Conservation (phyloP, 106 monocot genomes). For the Ottelia alismoides region DNA sequence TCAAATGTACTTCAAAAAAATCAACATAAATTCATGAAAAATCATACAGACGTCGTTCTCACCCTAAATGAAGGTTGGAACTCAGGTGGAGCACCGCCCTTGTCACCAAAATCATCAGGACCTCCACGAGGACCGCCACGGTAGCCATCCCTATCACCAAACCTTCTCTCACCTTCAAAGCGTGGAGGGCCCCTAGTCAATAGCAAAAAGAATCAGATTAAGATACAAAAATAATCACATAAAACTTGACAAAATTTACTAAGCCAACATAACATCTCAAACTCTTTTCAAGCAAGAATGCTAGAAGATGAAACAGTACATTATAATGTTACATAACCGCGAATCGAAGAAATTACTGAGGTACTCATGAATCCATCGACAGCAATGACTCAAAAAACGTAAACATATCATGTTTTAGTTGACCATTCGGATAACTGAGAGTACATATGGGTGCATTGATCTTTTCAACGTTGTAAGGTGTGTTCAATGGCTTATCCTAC, state of each 20-base stretch:
- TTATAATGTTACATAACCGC: no score
- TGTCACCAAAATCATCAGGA: conserved; percentile 28
- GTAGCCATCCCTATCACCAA: conserved; percentile 38
- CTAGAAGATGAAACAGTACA: no score
- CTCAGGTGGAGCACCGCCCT: conserved; percentile 30
- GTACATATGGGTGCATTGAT: no score
- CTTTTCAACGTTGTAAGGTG: no score
- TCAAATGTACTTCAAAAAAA: background rate
- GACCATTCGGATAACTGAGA: no score
- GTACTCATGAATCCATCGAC: no score
- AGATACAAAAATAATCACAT: background rate
- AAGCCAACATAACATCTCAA: background rate
- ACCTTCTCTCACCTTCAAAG: conserved; percentile 35
- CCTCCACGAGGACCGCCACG: conserved; percentile 24
- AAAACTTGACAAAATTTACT: background rate
- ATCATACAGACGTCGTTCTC: background rate
- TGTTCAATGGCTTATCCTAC: no score
- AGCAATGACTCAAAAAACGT: no score
- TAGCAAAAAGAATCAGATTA: background rate
- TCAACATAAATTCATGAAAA: background rate
- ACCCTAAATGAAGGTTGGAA: conserved; percentile 41
- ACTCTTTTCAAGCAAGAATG: no score
- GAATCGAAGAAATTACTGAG: no score
- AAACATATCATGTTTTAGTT: no score
- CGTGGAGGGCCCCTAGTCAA: conserved; percentile 10